These are phyloP conservation scores for Polyporus tsugae DNA, from an alignment of 1,284 basidiomycete species.

Conservation along the genomic window DNA sequence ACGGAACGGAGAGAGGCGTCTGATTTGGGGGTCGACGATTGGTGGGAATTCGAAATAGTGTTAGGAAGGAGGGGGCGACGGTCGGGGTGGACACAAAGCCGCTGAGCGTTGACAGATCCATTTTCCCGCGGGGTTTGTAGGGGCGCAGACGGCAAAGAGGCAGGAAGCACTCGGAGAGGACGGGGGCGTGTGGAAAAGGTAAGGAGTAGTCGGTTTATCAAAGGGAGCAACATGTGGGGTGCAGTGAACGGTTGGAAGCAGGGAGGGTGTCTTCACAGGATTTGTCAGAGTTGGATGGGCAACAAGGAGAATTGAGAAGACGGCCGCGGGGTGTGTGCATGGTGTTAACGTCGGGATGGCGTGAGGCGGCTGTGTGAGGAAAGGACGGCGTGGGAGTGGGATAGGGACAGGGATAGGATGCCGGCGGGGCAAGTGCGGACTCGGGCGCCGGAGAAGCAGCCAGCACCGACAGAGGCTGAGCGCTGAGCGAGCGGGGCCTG, in stretches of 20 bases:
- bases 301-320: slow-evolving; percentile 3
- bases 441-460: too few relatives aligned
- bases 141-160: background rate
- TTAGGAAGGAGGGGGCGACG: background rate
- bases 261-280: background rate
- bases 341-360: background rate
- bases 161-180: background rate
- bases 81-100: background rate
- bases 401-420: background rate
- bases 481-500: background rate
- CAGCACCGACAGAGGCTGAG: too few relatives aligned
- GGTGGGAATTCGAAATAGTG: background rate
- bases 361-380: background rate
- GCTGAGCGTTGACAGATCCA: background rate
- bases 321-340: background rate
- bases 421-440: background rate
- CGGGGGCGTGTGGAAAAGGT: background rate
- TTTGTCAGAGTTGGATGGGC: background rate
- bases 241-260: background rate
- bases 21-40: background rate
- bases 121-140: background rate
- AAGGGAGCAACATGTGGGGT: background rate
- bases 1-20: background rate
- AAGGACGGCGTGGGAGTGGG: background rate
- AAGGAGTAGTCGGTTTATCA: background rate